These are phyloP conservation scores for Nemania serpens DNA, from an alignment of 2,329 filamentous ascomycete genomes.

Conservation along the genomic window DNA sequence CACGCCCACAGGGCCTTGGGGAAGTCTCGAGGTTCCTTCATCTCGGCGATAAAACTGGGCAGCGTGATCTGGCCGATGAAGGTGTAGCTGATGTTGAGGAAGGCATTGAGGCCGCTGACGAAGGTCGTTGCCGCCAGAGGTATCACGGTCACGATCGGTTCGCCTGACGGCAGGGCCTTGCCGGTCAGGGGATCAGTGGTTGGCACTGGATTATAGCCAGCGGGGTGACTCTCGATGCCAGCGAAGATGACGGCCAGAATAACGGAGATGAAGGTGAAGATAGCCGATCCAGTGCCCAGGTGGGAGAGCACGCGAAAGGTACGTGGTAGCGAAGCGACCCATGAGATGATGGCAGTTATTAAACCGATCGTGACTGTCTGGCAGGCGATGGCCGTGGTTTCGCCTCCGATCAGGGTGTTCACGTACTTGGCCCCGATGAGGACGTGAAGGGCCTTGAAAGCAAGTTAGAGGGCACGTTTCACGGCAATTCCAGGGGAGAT, in stretches of 20 bases:
- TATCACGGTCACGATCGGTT: constrained; percentile 69
- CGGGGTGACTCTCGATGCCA: constrained; percentile 74
- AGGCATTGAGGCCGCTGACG: constrained; percentile 81
- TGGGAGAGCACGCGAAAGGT: constrained; percentile 83
- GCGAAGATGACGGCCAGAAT: constrained; percentile 83
- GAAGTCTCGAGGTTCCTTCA: constrained; percentile 81
- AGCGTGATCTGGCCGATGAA: constrained; percentile 96
- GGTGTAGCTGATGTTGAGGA: constrained; percentile 94
- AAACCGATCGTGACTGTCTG: constrained; percentile 83
- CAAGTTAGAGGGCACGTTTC: background rate
- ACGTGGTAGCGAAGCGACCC: constrained; percentile 78
- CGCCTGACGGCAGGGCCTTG: constrained; percentile 51
- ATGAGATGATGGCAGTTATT: constrained; percentile 75
- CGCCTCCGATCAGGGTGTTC: constrained; percentile 80
- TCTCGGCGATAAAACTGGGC: constrained; percentile 93
- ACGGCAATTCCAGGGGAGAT: background rate
- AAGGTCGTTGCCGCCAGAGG: constrained; percentile 76
- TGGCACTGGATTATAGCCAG: constrained; percentile 60
- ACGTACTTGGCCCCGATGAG: constrained; percentile 84
- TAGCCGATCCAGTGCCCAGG: constrained; percentile 76
- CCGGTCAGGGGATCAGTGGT: constrained; percentile 32
- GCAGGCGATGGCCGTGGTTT: constrained; percentile 59
- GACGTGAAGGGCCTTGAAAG: constrained; percentile 69
- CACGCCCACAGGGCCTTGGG: constrained; percentile 92
- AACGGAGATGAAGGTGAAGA: constrained; percentile 90